Base-by-base conservation (phyloP, 345 rosid genomes). In the Linum lewisii region DNA sequence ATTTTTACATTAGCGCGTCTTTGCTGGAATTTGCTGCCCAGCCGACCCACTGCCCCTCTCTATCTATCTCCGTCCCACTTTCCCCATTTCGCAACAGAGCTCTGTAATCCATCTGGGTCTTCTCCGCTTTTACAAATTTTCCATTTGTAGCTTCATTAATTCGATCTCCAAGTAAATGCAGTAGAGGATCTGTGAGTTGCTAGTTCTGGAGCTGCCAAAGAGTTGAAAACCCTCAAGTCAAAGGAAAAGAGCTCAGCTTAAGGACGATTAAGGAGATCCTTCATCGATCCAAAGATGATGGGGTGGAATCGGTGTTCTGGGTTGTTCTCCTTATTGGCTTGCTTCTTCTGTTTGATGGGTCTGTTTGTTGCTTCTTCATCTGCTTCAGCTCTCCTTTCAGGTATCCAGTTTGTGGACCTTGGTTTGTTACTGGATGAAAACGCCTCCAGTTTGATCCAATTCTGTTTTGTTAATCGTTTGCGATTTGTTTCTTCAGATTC, bases 331-430 rank as follows among this genome's bases (percentile, higher is more conserved):
- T 50, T 74, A 11, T 7, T 5, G 47, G 14, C 18, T 42, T 42
- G 47, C 47, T 42, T 51, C 49, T 76, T 56, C 52, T 78, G 47
- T 50, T 19, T 69, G 44, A 45, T 75, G 62, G 44, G 71, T 64
- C 25, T 74, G n/a, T 72, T 54, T 29, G 58, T 50, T 63, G 6
- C 65, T 54, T 60, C 75, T 64, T 72, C 80, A 58, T 63, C 59
- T 69, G 70, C 77, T 54, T 64, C 80, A n/a, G 58, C 54, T 72
- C 70, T 69, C 32, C 73, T 80, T 54, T 73, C 80, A 23, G 82
- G 82, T 83, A 65, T 4, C 47, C 32, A n/a, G n/a, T 51, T 51
- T 18, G 36, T 21, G 1, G 11, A 21, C 11, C 10, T 0, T 24
- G 18, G 4, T 10, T 45, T 5, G 13, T 2, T 47, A 0, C 22